Conservation (phyloP, 176 grass and related monocot genomes). For the Dactylis glomerata region DNA sequence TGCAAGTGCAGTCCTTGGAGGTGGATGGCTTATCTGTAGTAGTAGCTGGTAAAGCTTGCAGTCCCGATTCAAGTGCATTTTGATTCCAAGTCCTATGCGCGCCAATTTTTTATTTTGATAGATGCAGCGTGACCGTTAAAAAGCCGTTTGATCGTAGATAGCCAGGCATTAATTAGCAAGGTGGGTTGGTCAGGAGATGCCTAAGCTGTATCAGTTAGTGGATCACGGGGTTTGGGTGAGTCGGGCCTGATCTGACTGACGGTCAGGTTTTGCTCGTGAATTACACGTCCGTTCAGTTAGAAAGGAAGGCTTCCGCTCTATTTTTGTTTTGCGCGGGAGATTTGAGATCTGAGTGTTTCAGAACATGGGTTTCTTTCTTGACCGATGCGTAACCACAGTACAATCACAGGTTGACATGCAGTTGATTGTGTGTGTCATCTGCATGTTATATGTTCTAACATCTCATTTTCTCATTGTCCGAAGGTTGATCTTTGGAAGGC, state of each 20-base stretch:
- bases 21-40: not conserved
- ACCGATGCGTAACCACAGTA: not conserved
- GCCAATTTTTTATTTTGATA: not conserved
- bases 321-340: not conserved
- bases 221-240: not conserved
- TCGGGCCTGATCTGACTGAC: not conserved
- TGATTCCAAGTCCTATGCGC: too few species aligned
- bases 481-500: not conserved
- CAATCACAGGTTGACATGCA: not conserved
- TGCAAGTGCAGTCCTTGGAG: not conserved
- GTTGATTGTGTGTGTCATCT: not conserved
- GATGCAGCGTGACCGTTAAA: not conserved
- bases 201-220: not conserved
- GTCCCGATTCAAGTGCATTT: too few species aligned
- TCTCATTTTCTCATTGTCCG: slow-evolving; percentile 6
- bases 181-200: not conserved
- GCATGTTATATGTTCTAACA: slow-evolving; percentile 5
- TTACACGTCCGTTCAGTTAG: not conserved
- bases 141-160: not conserved
- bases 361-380: not conserved
- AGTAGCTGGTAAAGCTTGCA: not conserved
- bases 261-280: not conserved
- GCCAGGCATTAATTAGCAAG: not conserved
- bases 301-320: not conserved
- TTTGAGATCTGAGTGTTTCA: not conserved